Percentiles rank a stretch among this genome's conserved stretches.
phyloP scores from a whole-genome alignment of 148 eudicot species.

The Rhododendron simsii region DNA sequence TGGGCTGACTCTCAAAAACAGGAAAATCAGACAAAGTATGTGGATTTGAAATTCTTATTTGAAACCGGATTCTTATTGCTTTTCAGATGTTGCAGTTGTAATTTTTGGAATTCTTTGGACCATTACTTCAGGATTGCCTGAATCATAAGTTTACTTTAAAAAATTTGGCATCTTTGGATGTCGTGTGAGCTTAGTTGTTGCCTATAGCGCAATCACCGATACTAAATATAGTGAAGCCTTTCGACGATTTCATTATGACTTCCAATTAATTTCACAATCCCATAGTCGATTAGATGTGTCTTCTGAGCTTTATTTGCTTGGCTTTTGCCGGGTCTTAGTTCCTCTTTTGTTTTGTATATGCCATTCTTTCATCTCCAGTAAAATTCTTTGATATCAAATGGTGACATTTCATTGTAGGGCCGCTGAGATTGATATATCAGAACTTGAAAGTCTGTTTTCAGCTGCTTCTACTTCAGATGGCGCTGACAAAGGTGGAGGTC shows the following conservation, averaged over 20 bases:
- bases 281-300: slow-evolving; percentile 1
- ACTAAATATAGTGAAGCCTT: not conserved
- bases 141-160: not conserved
- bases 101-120: not conserved
- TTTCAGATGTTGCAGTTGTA: not conserved
- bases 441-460: slow-evolving; percentile 92
- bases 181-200: not conserved
- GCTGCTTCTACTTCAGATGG: slow-evolving; percentile 69
- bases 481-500: slow-evolving; percentile 51
- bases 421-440: slow-evolving; percentile 94
- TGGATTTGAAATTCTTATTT: slow-evolving; percentile 3
- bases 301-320: not conserved
- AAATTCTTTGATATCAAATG: slow-evolving; percentile 16
- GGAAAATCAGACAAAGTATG: slow-evolving; percentile 77
- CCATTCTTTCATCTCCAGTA: slow-evolving; percentile 3
- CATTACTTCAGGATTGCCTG: not conserved
- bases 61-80: not conserved
- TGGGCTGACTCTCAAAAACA: slow-evolving; percentile 94
- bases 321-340: not conserved
- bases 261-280: slow-evolving; percentile 5
- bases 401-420: slow-evolving; percentile 53
- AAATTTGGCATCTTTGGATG: not conserved
- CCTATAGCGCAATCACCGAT: not conserved
- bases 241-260: not conserved
- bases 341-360: not conserved